phyloP scores from a whole-genome alignment of 2,329 filamentous ascomycete species.

The Diaporthe sp. region DNA sequence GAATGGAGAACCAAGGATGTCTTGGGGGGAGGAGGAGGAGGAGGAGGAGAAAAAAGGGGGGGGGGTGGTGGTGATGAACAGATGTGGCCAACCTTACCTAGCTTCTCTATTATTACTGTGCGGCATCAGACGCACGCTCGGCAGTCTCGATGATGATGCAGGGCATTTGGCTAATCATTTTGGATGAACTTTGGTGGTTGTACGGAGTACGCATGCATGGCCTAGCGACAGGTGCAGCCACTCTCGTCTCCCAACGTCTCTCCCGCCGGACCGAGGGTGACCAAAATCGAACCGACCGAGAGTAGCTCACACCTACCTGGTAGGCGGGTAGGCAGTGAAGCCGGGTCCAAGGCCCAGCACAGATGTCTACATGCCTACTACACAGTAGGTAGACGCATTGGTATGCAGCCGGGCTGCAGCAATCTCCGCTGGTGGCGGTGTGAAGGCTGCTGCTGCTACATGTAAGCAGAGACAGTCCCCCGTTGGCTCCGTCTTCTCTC shows the following conservation, averaged over 20 bases:
- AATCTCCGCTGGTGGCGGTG: conserved; percentile 31
- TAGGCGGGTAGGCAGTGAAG: background rate
- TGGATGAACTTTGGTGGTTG: conserved; percentile 15
- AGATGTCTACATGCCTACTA: conserved; percentile 1
- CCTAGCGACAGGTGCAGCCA: conserved; percentile 8
- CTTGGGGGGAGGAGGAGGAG: background rate
- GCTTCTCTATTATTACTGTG: conserved; percentile 18
- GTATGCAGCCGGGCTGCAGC: conserved; percentile 20
- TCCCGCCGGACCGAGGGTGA: conserved; percentile 16
- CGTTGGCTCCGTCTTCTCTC: conserved; percentile 15
- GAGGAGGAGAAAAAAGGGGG: background rate
- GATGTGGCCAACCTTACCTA: conserved; percentile 25
- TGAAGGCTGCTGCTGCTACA: conserved; percentile 26
- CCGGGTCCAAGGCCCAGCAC: background rate
- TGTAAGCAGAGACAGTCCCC: conserved; percentile 19
- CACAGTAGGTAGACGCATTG: background rate
- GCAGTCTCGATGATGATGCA: conserved; percentile 33
- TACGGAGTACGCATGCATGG: background rate
- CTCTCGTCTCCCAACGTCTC: conserved; percentile 3
- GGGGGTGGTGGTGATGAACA: conserved; percentile 11
- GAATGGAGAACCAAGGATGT: background rate
- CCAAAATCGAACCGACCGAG: background rate
- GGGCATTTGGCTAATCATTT: conserved; percentile 28
- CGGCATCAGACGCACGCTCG: conserved; percentile 24
- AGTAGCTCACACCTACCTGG: background rate